Conservation (phyloP, 345 rosid genomes). For the Populus ilicifolia region DNA sequence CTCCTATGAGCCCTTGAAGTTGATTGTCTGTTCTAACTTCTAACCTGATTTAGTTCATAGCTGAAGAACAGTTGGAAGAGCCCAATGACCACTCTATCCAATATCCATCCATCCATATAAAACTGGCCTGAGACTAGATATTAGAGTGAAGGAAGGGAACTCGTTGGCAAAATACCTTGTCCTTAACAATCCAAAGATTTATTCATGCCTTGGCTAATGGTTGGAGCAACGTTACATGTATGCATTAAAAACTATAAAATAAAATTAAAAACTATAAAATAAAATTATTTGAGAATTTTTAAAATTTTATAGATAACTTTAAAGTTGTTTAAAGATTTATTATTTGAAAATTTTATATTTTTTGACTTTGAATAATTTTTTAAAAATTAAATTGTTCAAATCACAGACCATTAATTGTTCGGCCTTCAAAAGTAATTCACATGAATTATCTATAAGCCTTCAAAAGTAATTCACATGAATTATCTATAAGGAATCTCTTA, state of each 20-base stretch:
- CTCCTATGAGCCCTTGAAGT: not conserved
- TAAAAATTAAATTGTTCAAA: too few species aligned
- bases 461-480: too few species aligned
- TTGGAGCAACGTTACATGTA: not conserved
- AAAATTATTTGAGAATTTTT: too few species aligned
- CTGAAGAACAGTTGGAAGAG: not conserved
- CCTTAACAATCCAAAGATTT: not conserved
- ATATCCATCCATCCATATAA: not conserved
- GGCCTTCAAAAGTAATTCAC: too few species aligned
- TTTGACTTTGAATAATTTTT: too few species aligned
- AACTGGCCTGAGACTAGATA: not conserved
- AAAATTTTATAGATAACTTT: too few species aligned
- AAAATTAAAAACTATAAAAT: too few species aligned
- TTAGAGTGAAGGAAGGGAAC: not conserved
- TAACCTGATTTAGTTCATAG: not conserved
- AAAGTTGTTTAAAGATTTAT: too few species aligned
- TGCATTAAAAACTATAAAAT: too few species aligned
- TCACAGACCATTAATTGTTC: accelerated
- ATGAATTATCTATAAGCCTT: accelerated
- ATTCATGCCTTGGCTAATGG: constrained; percentile 54
- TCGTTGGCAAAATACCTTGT: not conserved
- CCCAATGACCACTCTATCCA: not conserved
- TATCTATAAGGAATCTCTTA: accelerated
- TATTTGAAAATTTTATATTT: too few species aligned
- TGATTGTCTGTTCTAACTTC: not conserved